Evolutionary conservation across 441 rosid genomes (phyloP).

Genomic region (Populus hybrid): DNA sequence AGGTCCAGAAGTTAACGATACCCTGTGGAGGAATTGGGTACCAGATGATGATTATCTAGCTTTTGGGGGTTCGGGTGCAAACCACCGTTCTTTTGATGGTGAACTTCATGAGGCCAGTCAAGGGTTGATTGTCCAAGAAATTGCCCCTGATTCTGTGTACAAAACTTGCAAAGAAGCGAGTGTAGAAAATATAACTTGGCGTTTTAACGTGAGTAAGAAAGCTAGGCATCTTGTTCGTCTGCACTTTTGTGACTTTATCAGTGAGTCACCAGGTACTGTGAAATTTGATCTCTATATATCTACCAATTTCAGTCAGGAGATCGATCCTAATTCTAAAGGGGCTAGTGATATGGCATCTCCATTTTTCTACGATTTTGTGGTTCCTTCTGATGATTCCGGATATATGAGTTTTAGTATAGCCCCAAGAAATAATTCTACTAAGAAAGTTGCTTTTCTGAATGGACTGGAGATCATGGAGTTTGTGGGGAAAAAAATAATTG

Average conservation of each 20-base stretch:
- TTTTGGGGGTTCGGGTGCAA: slow-evolving; percentile 10
- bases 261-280: not conserved
- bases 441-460: slow-evolving; percentile 35
- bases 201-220: slow-evolving; percentile 23
- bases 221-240: slow-evolving; percentile 34
- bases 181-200: slow-evolving; percentile 26
- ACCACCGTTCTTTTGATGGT: too few relatives aligned
- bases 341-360: not conserved
- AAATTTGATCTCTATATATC: slow-evolving; percentile 15
- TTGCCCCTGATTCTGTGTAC: slow-evolving; percentile 40
- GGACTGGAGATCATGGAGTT: slow-evolving; percentile 56
- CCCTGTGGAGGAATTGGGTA: slow-evolving; percentile 43
- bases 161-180: slow-evolving; percentile 31
- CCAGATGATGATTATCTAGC: slow-evolving; percentile 33
- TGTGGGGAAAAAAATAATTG: slow-evolving; percentile 11
- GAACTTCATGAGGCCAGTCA: fast-evolving
- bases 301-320: not conserved
- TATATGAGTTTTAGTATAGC: slow-evolving; percentile 35
- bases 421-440: not conserved
- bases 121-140: not conserved
- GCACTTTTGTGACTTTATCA: slow-evolving; percentile 46
- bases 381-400: slow-evolving; percentile 39
- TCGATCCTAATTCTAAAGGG: not conserved
- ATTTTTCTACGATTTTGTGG: slow-evolving; percentile 30
- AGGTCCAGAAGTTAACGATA: slow-evolving; percentile 34